Base-by-base conservation (phyloP, 805 yeast species). In the Schwanniomyces vanrijiae region DNA sequence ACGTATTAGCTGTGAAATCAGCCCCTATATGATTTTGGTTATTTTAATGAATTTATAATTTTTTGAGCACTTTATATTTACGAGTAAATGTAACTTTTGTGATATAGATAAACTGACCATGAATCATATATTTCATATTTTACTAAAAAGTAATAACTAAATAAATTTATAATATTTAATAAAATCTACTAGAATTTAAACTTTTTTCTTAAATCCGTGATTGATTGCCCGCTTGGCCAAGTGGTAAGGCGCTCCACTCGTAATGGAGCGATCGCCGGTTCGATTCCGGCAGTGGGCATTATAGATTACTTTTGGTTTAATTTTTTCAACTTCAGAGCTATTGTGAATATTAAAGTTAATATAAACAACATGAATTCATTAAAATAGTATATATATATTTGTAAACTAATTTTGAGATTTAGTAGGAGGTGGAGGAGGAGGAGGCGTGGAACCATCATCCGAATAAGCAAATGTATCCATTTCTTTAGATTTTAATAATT, bases 211-310 rank as follows among this genome's bases (percentile, higher is more conserved):
- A 14, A 7, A 31, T 9, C 8, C 35, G 20, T 31, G 35, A 31
- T 16, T 16, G 16, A 7, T 7, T 40, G 77, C 77, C 76, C 74
- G 71, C 71, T 71, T 72, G 77, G 77, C 77, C 77, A 69, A 72
- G 76, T 71, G 77, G 76, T 71, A 72, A 72, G 77, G 77, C 77
- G 70, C 76, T 71, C 73, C 77, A 72, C 77, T 72, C 76, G 77
- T 72, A 72, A 72, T 72, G 77, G 73, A 71, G 76, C 75, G 76
- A 72, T 71, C 77, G 76, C 66, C 76, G 76, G 77, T 72, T 72
- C 77, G 73, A 72, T 65, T 72, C 77, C 76, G 77, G 67, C 76
- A 71, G 72, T 65, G 73, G 76, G 77, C 77, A 71, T 37, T 48
- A 51, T 50, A 41, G 55, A 42, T 55, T 52, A 48, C 46, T 45